These are phyloP conservation scores for Apophysomyces ossiformis DNA, from an alignment of 371 early-diverging fungal genomes.

Conservation along the genomic window DNA sequence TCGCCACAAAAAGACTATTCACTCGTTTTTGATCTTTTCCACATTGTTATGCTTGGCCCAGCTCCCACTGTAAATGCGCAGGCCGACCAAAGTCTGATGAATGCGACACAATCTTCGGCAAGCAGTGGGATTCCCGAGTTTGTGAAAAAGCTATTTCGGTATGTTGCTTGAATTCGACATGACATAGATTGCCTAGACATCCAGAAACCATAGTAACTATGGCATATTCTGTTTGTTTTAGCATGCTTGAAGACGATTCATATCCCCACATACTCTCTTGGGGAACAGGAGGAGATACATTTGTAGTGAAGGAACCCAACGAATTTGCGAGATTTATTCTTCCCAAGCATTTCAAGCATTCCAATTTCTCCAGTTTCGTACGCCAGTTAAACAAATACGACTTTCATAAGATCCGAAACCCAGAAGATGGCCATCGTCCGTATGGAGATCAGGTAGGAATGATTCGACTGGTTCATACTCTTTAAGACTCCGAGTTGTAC, in stretches of 20 bases:
- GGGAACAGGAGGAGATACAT: conserved; percentile 79
- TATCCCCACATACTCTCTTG: conserved; percentile 74
- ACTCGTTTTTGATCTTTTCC: background rate
- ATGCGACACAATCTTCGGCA: background rate
- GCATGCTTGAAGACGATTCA: conserved; percentile 72
- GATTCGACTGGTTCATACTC: background rate
- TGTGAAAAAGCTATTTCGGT: conserved; percentile 54
- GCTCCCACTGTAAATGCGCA: conserved; percentile 4
- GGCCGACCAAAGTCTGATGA: background rate
- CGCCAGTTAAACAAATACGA: conserved; percentile 95
- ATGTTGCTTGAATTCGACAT: conserved; percentile 7
- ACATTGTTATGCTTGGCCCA: conserved; percentile 1
- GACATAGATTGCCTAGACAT: background rate
- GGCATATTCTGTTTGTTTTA: conserved; percentile 13
- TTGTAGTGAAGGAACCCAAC: conserved; percentile 81
- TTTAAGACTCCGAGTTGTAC: conserved; percentile 2
- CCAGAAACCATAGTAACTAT: background rate
- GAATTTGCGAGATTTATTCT: conserved; percentile 76
- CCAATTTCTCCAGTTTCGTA: conserved; percentile 92
- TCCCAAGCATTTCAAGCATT: conserved; percentile 91
- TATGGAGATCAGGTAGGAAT: conserved; percentile 69
- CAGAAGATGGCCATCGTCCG: conserved; percentile 59
- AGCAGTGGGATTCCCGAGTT: conserved; percentile 41
- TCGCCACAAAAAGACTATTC: no score
- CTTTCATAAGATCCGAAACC: conserved; percentile 81